Evolutionary conservation across 108 stramenopile genomes (phyloP), one percentile per base, ranked within the genome.

Genomic region (Pseudonitzschia delicatissima): DNA sequence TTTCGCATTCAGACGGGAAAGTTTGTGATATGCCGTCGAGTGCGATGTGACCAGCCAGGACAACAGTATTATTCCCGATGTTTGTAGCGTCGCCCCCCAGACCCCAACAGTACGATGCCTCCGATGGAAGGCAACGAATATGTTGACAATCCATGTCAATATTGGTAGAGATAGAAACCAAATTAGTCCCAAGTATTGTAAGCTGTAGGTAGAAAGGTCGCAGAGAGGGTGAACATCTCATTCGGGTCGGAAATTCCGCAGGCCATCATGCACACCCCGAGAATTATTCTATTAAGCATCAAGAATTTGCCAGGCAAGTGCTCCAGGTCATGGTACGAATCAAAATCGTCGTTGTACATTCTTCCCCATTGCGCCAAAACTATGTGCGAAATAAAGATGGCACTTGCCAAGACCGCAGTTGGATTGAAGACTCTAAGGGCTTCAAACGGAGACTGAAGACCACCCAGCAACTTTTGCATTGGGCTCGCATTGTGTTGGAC

Each of bases 311-410:
- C 92, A 21, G 92, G 92, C 32, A 82, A 73, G 69, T 94, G 88
- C 62, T 89, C 89, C 39, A 91, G 67, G 34, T 83, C 82, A 67
- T 94, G 92, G 64, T 91, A 91, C 21, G 85, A 82, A 66, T 94
- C 90, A 77, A 94, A 94, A 25, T 94, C 92, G 51, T 94, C 92
- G 66, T 91, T 82, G 66, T 84, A 89, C 15, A 76, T 89, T 9
- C 92, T 67, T 31, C 89, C 87, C 89, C 87, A 89, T 62, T 94
- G 92, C 0, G 88, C 88, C 34, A 94, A 61, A 17, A 74, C 66
- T 6, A 79, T 66, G 76, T 94, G 92, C 0, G 61, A 34, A 5
- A 67, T 32, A 25, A 89, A 68, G 11, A 89, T 76, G 9, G 74
- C 78, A 7, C 83, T 66, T 7, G 77, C 66, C 3, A 81, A 74